Conservation (phyloP, 805 yeast species). For the Suhomyces vadensis region DNA sequence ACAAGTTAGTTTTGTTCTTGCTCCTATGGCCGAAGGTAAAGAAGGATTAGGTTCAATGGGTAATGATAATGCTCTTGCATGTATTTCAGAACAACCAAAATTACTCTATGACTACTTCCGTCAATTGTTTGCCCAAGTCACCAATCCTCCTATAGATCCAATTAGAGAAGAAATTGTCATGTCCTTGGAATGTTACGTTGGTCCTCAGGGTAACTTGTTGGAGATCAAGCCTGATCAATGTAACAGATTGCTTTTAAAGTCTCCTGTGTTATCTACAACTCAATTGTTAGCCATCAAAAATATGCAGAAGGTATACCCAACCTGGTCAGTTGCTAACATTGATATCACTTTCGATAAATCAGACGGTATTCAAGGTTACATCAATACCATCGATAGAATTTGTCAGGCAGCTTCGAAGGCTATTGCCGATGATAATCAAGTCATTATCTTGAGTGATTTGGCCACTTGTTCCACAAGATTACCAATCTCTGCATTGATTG, state of each 20-base stretch:
- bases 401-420: slow-evolving; percentile 87
- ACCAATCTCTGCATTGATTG: slow-evolving; percentile 83
- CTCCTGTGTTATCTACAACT: slow-evolving; percentile 76
- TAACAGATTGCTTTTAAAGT: slow-evolving; percentile 76
- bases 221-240: slow-evolving; percentile 94
- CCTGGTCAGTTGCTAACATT: slow-evolving; percentile 79
- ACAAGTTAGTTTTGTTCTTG: slow-evolving; percentile 77
- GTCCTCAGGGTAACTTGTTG: slow-evolving; percentile 95
- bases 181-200: slow-evolving; percentile 95
- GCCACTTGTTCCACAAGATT: slow-evolving; percentile 60
- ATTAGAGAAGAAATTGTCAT: slow-evolving; percentile 95
- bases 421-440: slow-evolving; percentile 70
- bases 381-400: slow-evolving; percentile 78
- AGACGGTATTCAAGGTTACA: slow-evolving; percentile 86
- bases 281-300: slow-evolving; percentile 76
- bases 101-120: slow-evolving; percentile 91
- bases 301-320: slow-evolving; percentile 74
- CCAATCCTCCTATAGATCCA: slow-evolving; percentile 98
- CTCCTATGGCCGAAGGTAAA: slow-evolving; percentile 95
- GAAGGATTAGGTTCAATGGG: slow-evolving; percentile 99
- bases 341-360: slow-evolving; percentile 85
- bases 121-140: slow-evolving; percentile 95
- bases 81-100: slow-evolving; percentile 90
- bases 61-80: slow-evolving; percentile 93
- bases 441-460: slow-evolving; percentile 77